Evolutionary conservation across 164 flowering plant genomes (phyloP), one percentile per base, ranked within the genome.

Genomic region (Amborella trichopoda): DNA sequence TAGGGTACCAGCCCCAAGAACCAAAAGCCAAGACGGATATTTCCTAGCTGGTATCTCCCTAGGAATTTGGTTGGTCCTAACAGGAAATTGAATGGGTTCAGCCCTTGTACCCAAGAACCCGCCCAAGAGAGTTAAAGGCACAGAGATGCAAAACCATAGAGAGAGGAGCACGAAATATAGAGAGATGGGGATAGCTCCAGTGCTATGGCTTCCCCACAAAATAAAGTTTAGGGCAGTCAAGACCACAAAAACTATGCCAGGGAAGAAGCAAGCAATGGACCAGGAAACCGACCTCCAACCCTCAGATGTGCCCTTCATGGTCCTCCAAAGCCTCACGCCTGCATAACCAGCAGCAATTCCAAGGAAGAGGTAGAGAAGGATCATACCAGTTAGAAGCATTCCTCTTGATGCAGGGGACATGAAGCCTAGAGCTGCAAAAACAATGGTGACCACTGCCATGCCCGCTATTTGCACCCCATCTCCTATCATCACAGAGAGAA

Each of bases 331-430:
- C 14, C 72, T 56, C 5, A 64, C 68, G n/a, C 54, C 66, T 20
- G 42, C 65, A 50, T 68, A 68, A 4, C 72, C 72, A 46, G 72
- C 68, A 9, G 48, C 49, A 11, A 64, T 68, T 6, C 72, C 72
- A 2, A 68, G 62, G 60, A 63, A 53, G 20, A 68, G 72, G 51
- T 68, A 68, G 13, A 68, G 54, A 6, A 64, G 17, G 13, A 68
- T 57, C 68, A 68, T 68, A 13, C 68, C 66, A 16, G 72, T 64
- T 43, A 68, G 28, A 6, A 68, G 60, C 66, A 64, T 63, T 46
- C 72, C 68, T 19, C 72, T 55, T 25, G 72, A 68, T 25, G 72
- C 72, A 8, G 72, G 72, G 1, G 72, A 68, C 72, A 68, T 68
- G 59, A 68, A 68, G 12, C 72, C 72, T 19, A 68, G 48, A 13